Conservation (phyloP, 2,329 filamentous ascomycete species). For the Septoria linicola region DNA sequence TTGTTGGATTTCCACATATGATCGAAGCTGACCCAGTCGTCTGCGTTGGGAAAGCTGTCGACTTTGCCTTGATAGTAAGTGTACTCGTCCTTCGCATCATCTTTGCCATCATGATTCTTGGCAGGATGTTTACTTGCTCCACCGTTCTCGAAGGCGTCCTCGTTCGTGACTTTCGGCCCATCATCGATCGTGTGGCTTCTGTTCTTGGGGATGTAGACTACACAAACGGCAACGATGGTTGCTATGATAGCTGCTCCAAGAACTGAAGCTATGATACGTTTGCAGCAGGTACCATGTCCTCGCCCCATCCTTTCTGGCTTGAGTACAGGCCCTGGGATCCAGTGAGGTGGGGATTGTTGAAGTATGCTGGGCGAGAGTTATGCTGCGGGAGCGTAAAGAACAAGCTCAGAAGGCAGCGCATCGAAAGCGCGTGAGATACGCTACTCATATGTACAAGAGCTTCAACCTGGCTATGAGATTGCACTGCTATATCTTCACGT, state of each 20-base stretch:
- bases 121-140: slow-evolving; percentile 6
- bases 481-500: not conserved
- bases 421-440: not conserved
- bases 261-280: not conserved
- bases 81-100: slow-evolving; percentile 16
- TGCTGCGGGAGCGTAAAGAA: not conserved
- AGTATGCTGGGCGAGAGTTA: not conserved
- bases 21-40: slow-evolving; percentile 24
- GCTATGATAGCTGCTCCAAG: slow-evolving; percentile 10
- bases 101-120: slow-evolving; percentile 13
- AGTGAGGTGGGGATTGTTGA: not conserved
- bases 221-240: slow-evolving; percentile 11
- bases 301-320: not conserved
- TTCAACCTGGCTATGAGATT: not conserved
- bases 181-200: not conserved
- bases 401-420: not conserved
- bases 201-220: slow-evolving; percentile 13
- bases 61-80: slow-evolving; percentile 18
- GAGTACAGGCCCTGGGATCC: not conserved
- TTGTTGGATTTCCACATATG: slow-evolving; percentile 35
- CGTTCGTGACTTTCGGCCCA: slow-evolving; percentile 12
- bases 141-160: slow-evolving; percentile 15
- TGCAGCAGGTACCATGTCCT: not conserved
- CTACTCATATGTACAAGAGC: not conserved
- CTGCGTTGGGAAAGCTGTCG: slow-evolving; percentile 6